A percentile compares a stretch with the other conserved stretches of the same genome.
phyloP scores from a whole-genome alignment of 257 asterid species.

The Linderniella brevidens region DNA sequence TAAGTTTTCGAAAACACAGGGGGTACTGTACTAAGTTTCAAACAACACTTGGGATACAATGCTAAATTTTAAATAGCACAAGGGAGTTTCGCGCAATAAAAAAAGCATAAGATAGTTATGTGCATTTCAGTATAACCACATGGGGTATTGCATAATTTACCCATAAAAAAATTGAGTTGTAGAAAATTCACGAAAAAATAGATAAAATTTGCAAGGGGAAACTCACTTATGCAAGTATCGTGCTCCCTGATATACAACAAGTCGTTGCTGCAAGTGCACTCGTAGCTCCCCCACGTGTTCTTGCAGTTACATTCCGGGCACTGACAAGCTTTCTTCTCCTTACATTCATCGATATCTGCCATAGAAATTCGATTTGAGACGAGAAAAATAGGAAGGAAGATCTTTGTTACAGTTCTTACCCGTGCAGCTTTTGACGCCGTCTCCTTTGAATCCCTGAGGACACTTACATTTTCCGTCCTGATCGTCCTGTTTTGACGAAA shows the following conservation, averaged over 20 bases:
- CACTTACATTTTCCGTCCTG: constrained; percentile 55
- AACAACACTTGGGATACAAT: too few relatives aligned
- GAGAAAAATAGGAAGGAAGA: not conserved
- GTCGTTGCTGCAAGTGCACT: constrained; percentile 50
- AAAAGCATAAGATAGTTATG: too few relatives aligned
- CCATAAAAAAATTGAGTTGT: not conserved
- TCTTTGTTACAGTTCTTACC: constrained; percentile 17
- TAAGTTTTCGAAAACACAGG: too few relatives aligned
- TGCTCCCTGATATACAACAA: constrained; percentile 56
- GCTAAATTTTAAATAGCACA: too few relatives aligned
- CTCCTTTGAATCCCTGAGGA: constrained; percentile 64
- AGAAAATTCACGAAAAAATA: not conserved
- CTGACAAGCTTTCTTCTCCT: constrained; percentile 68
- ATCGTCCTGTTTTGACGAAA: constrained; percentile 27
- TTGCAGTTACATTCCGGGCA: constrained; percentile 72
- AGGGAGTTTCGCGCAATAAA: too few relatives aligned
- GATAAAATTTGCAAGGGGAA: not conserved
- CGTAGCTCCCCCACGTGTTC: constrained; percentile 62
- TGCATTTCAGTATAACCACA: too few relatives aligned
- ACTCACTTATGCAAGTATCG: constrained; percentile 72
- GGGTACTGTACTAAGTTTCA: too few relatives aligned
- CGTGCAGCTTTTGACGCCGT: constrained; percentile 48
- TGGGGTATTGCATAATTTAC: not conserved
- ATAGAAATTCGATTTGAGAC: not conserved
- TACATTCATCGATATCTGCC: constrained; percentile 59